Evolutionary conservation across 169 alveolate genomes (phyloP).

Genomic region (Plasmodium cynomolgi): DNA sequence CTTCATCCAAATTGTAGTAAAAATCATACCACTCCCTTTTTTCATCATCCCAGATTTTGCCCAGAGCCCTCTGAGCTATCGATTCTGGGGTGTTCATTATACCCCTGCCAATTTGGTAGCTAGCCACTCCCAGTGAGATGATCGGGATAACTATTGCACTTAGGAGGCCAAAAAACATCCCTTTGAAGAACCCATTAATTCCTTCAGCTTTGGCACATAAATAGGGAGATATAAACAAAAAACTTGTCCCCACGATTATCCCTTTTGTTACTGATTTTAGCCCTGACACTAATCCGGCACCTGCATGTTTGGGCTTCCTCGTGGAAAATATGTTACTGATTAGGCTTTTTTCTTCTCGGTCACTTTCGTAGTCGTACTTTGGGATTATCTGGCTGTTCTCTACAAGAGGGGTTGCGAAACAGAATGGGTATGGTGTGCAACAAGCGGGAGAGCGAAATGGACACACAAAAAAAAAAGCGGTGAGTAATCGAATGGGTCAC

Average conservation of each 20-base stretch:
- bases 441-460: background rate
- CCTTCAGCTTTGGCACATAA: slow-evolving; percentile 92
- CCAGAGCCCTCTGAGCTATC: slow-evolving; percentile 86
- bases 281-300: slow-evolving; percentile 91
- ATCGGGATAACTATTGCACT: slow-evolving; percentile 91
- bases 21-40: slow-evolving; percentile 87
- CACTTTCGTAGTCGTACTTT: slow-evolving; percentile 1
- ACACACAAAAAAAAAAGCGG: background rate
- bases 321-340: slow-evolving; percentile 86
- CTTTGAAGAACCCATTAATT: slow-evolving; percentile 90
- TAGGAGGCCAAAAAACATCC: slow-evolving; percentile 91
- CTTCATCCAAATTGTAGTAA: slow-evolving; percentile 87
- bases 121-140: slow-evolving; percentile 90
- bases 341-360: slow-evolving; percentile 50
- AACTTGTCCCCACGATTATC: slow-evolving; percentile 90
- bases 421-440: background rate
- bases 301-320: slow-evolving; percentile 86
- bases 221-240: slow-evolving; percentile 90
- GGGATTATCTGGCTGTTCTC: slow-evolving; percentile 61
- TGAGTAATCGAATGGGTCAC: background rate
- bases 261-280: slow-evolving; percentile 92
- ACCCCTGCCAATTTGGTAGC: slow-evolving; percentile 91
- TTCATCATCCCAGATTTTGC: slow-evolving; percentile 91
- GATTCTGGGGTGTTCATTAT: slow-evolving; percentile 91
- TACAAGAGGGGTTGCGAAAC: background rate